A percentile compares a stretch with the other conserved stretches of the same genome.
phyloP scores from a whole-genome alignment of 2,329 filamentous ascomycete species.

The Aureobasidium melanogenum region DNA sequence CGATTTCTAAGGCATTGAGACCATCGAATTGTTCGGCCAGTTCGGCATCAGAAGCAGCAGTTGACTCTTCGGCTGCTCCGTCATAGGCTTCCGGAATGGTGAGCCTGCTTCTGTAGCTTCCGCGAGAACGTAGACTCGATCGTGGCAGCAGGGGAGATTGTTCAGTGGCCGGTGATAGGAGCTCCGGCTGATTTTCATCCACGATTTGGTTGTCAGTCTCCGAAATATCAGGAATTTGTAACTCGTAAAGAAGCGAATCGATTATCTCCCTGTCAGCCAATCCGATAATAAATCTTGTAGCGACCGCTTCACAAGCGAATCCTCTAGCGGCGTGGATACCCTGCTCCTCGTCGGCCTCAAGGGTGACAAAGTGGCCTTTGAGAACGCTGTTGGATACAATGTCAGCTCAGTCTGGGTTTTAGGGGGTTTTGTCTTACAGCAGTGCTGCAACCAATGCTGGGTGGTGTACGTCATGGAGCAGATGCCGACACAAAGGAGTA shows the following conservation, averaged over 20 bases:
- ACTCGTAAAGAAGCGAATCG: slow-evolving; percentile 64
- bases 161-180: background rate
- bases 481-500: slow-evolving; percentile 56
- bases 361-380: slow-evolving; percentile 62
- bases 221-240: slow-evolving; percentile 35
- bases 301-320: slow-evolving; percentile 70
- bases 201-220: background rate
- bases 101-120: background rate
- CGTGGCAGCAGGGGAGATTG: background rate
- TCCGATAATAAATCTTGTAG: slow-evolving; percentile 66
- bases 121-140: slow-evolving; percentile 2
- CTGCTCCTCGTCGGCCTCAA: slow-evolving; percentile 51
- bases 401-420: background rate
- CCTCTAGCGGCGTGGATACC: slow-evolving; percentile 60
- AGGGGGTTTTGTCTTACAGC: slow-evolving; percentile 41
- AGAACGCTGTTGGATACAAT: slow-evolving; percentile 46
- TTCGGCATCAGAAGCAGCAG: slow-evolving; percentile 29
- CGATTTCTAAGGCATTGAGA: slow-evolving; percentile 81
- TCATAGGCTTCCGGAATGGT: slow-evolving; percentile 1
- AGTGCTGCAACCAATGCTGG: slow-evolving; percentile 63
- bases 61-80: background rate
- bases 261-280: slow-evolving; percentile 66
- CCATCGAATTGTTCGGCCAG: slow-evolving; percentile 65
- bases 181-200: background rate
- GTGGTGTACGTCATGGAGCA: slow-evolving; percentile 56